Evolutionary conservation across 164 flowering plant genomes (phyloP).

Genomic region (Kingdonia uniflora): DNA sequence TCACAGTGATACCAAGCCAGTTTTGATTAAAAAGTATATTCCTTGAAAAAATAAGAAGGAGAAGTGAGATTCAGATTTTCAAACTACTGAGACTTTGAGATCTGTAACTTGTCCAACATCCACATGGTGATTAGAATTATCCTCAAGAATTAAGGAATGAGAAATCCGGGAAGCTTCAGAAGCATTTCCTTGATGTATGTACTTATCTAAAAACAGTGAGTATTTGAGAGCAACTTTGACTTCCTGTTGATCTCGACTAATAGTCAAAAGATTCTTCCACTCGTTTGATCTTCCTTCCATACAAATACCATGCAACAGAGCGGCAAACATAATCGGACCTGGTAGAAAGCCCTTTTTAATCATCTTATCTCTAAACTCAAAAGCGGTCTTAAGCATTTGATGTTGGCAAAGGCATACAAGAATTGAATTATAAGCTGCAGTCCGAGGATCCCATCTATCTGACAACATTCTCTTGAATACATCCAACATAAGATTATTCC

Average conservation of each 20-base stretch:
- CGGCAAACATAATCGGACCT: constrained; percentile 50
- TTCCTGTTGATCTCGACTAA: constrained; percentile 29
- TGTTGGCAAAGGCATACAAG: constrained; percentile 54
- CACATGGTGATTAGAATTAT: constrained; percentile 12
- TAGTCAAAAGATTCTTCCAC: constrained; percentile 39
- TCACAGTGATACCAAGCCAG: too few relatives aligned
- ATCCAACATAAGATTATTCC: constrained; percentile 27
- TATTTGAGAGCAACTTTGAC: constrained; percentile 44
- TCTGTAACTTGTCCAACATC: constrained; percentile 2
- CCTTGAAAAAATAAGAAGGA: too few relatives aligned
- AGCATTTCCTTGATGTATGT: constrained; percentile 20
- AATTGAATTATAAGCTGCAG: constrained; percentile 51
- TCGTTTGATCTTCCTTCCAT: constrained; percentile 49
- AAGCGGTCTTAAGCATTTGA: constrained; percentile 47
- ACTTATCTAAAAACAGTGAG: constrained; percentile 34
- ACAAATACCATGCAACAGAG: constrained; percentile 56
- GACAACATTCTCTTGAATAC: constrained; percentile 35
- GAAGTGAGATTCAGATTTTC: background rate
- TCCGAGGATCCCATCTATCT: constrained; percentile 41
- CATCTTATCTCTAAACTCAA: constrained; percentile 40
- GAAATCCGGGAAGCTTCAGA: constrained; percentile 46
- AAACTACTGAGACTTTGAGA: constrained; percentile 11
- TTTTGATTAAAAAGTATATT: too few relatives aligned
- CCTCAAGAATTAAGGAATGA: constrained; percentile 31
- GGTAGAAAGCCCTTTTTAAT: constrained; percentile 27